phyloP scores from a whole-genome alignment of 768 basidiomycete genomes.

The Suillus decipiens region DNA sequence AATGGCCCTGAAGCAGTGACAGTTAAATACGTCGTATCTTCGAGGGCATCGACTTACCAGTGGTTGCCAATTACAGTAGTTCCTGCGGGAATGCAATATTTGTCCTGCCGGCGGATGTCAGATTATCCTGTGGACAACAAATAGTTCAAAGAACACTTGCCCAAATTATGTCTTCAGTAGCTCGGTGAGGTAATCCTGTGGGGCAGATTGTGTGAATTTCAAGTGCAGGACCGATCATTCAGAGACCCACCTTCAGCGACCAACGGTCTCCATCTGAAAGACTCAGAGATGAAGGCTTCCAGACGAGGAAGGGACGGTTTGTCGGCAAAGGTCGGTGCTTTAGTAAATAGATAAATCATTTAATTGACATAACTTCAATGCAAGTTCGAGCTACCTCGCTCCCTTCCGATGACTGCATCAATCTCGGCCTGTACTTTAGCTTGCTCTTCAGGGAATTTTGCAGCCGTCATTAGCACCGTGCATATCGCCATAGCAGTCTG shows the following conservation, averaged over 20 bases:
- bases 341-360: slow-evolving; percentile 11
- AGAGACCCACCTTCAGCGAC: neutral
- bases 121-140: neutral
- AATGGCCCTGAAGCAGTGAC: neutral
- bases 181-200: slow-evolving; percentile 5
- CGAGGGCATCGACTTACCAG: slow-evolving; percentile 12
- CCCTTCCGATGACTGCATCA: neutral
- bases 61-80: slow-evolving; percentile 22
- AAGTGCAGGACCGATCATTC: neutral
- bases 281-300: neutral
- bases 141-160: neutral
- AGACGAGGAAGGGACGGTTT: neutral
- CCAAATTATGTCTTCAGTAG: neutral
- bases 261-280: neutral
- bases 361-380: neutral
- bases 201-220: slow-evolving; percentile 5
- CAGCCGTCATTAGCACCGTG: neutral
- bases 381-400: neutral
- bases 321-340: neutral
- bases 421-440: neutral
- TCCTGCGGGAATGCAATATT: slow-evolving; percentile 25
- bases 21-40: neutral
- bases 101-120: slow-evolving; percentile 18
- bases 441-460: neutral
- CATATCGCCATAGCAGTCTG: neutral